Base-by-base conservation (phyloP, 2,329 filamentous ascomycete genomes). In the Fonsecaea pedrosoi region DNA sequence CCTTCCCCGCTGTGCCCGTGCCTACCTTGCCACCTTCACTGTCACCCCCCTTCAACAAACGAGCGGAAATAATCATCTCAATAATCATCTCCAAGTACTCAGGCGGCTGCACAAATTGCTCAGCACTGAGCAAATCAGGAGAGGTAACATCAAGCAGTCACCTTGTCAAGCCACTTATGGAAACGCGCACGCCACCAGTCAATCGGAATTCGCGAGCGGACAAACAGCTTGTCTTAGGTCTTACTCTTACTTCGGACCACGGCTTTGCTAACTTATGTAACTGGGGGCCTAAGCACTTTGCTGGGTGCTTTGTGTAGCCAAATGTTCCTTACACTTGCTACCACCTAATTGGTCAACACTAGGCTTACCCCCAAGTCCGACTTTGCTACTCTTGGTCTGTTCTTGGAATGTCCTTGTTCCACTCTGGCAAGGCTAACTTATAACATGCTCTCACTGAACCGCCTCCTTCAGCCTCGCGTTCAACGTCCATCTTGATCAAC, bases 41-140 rank as follows among this genome's bases (percentile, higher is more conserved):
- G 45, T 50, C 21, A 13, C 45, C 3, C 45, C 45, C 25, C 21
- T 15, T 37, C 35, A 2, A 9, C 8, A 38, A 9, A 38, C 35
- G 35, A 38, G 35, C 12, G 13, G 35, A 32, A 6, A 5, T 32
- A 6, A 32, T 32, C 30, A 50, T 50, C 45, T 50, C 45, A 30
- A 50, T 21, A 50, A 32, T 3, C 30, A 1, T 32, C 18, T 21
- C 15, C 25, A 21, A 25, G 18, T 12, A 2, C 13, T 7, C 54
- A 21, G 30, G 54, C 54, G 54, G 54, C 30, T 55, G 54, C 54
- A 55, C 30, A 55, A 32, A 55, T 55, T 55, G 54, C 54, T 8
- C 15, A 15, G 15, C 40, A 45, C 40, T 45, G n/a, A 8, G 35
- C 8, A 5, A 37, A 13, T 35, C 54, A 55, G 54, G 54, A 55